Evolutionary conservation across 441 rosid genomes (phyloP).

Genomic region (Bocquillonia castaneifolia): DNA sequence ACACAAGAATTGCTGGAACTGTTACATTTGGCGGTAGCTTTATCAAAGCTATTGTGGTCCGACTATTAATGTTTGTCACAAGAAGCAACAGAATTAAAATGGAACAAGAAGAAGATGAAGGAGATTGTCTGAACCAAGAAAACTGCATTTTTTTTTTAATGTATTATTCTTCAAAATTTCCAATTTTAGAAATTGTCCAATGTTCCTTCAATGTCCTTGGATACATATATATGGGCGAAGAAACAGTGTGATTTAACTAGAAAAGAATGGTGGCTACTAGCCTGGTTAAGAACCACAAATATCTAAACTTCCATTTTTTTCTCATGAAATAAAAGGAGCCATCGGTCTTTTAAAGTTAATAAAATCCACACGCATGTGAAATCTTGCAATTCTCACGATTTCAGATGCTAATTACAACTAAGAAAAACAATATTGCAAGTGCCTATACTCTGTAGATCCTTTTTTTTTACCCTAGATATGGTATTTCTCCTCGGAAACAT

Average conservation of each 20-base stretch:
- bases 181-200: too few species aligned
- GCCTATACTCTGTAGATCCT: too few species aligned
- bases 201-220: background rate
- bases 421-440: too few species aligned
- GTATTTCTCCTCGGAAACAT: too few species aligned
- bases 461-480: too few species aligned
- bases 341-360: background rate
- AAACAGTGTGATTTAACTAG: background rate
- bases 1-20: background rate
- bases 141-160: background rate
- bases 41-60: background rate
- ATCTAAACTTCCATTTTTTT: background rate
- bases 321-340: background rate
- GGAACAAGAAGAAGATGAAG: background rate
- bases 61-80: background rate
- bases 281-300: background rate
- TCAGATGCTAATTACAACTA: too few species aligned
- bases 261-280: background rate
- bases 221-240: background rate
- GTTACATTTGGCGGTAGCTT: background rate
- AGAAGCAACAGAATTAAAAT: background rate
- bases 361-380: background rate
- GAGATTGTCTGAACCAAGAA: background rate
- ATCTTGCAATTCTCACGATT: background rate
- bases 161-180: too few species aligned